These are phyloP conservation scores for Brachypodium distachyon DNA, from an alignment of 202 grass and related monocot genomes.

Conservation along the genomic window DNA sequence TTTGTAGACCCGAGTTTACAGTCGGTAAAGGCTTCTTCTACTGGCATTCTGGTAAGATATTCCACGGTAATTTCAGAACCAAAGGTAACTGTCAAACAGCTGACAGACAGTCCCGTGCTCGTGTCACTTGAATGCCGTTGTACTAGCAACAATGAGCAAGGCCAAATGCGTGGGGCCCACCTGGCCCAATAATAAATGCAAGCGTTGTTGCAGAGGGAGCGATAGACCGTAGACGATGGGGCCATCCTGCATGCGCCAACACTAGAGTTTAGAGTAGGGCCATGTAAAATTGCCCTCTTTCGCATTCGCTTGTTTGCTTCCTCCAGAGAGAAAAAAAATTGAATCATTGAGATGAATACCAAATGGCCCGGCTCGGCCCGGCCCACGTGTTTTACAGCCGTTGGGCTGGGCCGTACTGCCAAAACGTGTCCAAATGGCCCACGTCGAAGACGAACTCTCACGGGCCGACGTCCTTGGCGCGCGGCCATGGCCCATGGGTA, in stretches of 20 bases:
- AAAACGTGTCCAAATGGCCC: neutral
- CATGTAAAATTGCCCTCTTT: no score
- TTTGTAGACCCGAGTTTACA: no score
- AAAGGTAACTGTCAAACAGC: no score
- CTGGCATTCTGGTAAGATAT: no score
- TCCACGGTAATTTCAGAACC: no score
- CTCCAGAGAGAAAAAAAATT: neutral
- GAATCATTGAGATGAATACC: neutral
- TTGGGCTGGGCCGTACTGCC: no score
- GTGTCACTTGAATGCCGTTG: neutral
- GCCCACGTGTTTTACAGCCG: no score
- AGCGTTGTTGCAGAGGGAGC: neutral
- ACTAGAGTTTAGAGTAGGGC: neutral
- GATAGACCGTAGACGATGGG: neutral
- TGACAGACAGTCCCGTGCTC: neutral
- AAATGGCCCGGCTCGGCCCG: no score
- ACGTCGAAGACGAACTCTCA: neutral
- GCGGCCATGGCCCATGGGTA: no score
- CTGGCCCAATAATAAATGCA: slow-evolving; percentile 8
- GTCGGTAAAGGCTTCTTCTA: no score
- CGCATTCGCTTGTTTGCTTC: neutral
- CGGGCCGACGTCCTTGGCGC: neutral
- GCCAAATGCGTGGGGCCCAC: no score
- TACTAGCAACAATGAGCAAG: no score
- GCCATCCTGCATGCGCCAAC: neutral